Percentiles rank a stretch among this genome's conserved stretches.
Conservation (phyloP, 441 rosid genomes). For the Corymbia calophylla region DNA sequence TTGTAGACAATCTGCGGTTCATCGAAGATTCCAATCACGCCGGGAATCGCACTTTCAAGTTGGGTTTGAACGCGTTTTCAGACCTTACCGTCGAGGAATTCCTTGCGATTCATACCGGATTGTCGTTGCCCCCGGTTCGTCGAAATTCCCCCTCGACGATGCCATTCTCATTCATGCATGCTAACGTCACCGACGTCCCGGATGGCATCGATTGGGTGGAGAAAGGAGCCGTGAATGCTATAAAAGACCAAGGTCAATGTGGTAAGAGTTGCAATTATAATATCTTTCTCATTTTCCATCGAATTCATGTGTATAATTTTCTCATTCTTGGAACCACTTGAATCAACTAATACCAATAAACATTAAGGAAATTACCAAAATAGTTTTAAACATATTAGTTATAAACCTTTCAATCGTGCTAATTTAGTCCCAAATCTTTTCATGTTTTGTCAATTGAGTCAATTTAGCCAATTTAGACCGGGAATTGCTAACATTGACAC, state of each 20-base stretch:
- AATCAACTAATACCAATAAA: background rate
- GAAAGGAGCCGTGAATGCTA: background rate
- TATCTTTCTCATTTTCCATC: background rate
- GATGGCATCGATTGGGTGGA: background rate
- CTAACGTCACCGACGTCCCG: background rate
- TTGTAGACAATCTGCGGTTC: background rate
- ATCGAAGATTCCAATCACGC: background rate
- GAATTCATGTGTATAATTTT: background rate
- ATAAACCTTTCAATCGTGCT: too few species aligned
- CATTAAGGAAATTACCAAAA: background rate
- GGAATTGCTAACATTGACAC: too few species aligned
- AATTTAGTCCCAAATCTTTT: background rate
- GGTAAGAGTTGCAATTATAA: background rate
- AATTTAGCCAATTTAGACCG: too few species aligned
- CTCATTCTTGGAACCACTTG: background rate
- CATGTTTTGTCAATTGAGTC: background rate
- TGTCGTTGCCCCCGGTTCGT: background rate
- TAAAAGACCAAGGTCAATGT: background rate
- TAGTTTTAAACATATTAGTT: accelerated
- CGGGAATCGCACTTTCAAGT: background rate
- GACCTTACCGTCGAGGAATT: background rate
- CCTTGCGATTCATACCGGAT: background rate
- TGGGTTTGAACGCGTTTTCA: background rate
- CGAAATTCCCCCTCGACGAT: background rate
- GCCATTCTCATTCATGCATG: background rate